Evolutionary conservation across 345 rosid species (phyloP).

Genomic region (Orychophragmus violaceus): DNA sequence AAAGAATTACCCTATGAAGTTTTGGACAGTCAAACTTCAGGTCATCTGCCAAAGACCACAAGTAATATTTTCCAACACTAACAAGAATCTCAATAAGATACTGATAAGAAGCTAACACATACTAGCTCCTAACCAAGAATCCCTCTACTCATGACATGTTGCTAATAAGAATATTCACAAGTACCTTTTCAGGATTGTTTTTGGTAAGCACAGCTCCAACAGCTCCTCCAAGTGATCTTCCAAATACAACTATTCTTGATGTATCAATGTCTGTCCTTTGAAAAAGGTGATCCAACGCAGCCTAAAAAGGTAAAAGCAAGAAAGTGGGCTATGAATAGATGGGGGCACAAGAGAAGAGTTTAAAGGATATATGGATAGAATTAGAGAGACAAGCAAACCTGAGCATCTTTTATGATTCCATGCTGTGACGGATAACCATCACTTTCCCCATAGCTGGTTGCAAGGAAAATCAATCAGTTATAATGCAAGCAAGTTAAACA

Average conservation of each 20-base stretch:
- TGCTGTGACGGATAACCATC: constrained; percentile 95
- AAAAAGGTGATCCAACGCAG: constrained; percentile 90
- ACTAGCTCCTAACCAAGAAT: background rate
- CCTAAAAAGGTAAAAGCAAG: constrained; percentile 42
- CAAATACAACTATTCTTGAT: constrained; percentile 82
- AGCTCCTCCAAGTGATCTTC: constrained; percentile 99
- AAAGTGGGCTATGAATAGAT: background rate
- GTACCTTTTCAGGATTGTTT: constrained; percentile 59
- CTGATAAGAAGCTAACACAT: background rate
- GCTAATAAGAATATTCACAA: background rate
- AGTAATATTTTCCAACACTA: background rate
- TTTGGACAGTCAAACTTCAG: background rate
- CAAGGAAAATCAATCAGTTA: constrained; percentile 13
- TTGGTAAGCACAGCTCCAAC: constrained; percentile 84
- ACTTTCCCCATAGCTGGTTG: constrained; percentile 81
- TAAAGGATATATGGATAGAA: constrained; percentile 1
- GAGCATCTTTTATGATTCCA: constrained; percentile 85
- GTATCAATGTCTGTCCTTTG: constrained; percentile 89
- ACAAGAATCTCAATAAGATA: background rate
- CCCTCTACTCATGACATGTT: background rate
- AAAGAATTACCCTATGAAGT: background rate
- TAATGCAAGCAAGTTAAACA: background rate
- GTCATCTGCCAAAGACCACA: background rate
- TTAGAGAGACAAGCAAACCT: constrained; percentile 42
- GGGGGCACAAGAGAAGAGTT: background rate